Percentiles rank a stretch among this genome's conserved stretches.
phyloP scores from a whole-genome alignment of 139 green algal species.

The Chlorella vulgaris region DNA sequence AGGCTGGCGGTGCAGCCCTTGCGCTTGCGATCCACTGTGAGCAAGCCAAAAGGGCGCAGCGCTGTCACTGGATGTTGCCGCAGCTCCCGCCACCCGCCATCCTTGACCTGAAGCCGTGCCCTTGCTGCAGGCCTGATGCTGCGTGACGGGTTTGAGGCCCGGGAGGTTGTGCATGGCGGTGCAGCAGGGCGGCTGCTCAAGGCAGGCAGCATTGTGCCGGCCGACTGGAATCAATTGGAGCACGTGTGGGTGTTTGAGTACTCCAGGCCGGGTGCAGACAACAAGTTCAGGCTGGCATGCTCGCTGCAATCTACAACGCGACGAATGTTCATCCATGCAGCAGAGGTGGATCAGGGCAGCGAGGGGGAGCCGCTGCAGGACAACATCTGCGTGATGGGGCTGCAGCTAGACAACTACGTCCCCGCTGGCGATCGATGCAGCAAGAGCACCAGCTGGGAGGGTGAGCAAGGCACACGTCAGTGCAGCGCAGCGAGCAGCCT shows the following conservation, averaged over 20 bases:
- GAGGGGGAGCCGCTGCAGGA: conserved; percentile 3
- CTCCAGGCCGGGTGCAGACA: background rate
- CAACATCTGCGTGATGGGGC: conserved; percentile 50
- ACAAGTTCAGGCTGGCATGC: conserved; percentile 43
- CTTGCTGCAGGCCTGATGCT: conserved; percentile 19
- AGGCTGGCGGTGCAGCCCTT: background rate
- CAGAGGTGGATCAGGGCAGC: conserved; percentile 23
- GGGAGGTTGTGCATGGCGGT: background rate
- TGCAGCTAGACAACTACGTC: conserved; percentile 55
- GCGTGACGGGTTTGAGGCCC: background rate
- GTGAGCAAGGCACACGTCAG: background rate
- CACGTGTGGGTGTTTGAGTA: conserved; percentile 5
- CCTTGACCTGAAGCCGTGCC: too few relatives aligned
- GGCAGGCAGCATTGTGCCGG: background rate
- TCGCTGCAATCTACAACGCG: conserved; percentile 41
- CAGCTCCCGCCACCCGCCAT: too few relatives aligned
- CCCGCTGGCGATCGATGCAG: background rate
- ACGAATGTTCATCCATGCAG: conserved; percentile 41
- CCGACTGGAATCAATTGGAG: background rate
- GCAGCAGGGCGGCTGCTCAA: background rate
- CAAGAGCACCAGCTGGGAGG: conserved; percentile 24
- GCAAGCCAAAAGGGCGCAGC: background rate
- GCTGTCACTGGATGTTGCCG: too few relatives aligned
- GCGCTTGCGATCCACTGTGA: background rate
- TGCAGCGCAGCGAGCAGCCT: background rate